Evolutionary conservation across 2,329 filamentous ascomycete genomes (phyloP).

Genomic region (Fusarium luffae): DNA sequence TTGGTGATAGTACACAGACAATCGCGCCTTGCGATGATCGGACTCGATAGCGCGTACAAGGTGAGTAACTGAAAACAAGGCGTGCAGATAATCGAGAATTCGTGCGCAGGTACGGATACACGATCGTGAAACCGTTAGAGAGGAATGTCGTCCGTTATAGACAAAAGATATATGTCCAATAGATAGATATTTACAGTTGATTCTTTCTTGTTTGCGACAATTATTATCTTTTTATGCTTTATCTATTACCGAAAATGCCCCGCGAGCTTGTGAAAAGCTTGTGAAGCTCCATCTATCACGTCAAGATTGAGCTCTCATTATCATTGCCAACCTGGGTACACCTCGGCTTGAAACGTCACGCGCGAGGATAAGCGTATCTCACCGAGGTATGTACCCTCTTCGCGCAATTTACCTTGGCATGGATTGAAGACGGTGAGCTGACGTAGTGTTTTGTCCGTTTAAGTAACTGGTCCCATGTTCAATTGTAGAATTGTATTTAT

Average conservation of each 20-base stretch:
- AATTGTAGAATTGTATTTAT: neutral
- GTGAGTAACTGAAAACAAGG: neutral
- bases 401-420: slow-evolving; percentile 32
- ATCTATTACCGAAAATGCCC: slow-evolving; percentile 29
- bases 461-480: slow-evolving; percentile 22
- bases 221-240: slow-evolving; percentile 36
- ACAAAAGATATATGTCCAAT: neutral
- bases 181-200: slow-evolving; percentile 1
- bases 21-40: neutral
- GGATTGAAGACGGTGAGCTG: slow-evolving; percentile 15
- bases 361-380: slow-evolving; percentile 17
- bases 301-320: slow-evolving; percentile 23
- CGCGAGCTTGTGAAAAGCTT: slow-evolving; percentile 39
- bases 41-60: slow-evolving; percentile 8
- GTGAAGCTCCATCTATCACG: slow-evolving; percentile 28
- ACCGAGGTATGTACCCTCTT: slow-evolving; percentile 33
- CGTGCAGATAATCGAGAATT: slow-evolving; percentile 1
- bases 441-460: slow-evolving; percentile 27
- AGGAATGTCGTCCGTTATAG: slow-evolving; percentile 12
- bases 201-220: slow-evolving; percentile 11
- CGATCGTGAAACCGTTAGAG: slow-evolving; percentile 9
- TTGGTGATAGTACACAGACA: neutral
- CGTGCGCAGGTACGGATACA: neutral
- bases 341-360: slow-evolving; percentile 37
- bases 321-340: slow-evolving; percentile 26